Evolutionary conservation across 2,329 filamentous ascomycete genomes (phyloP), one percentile per base, ranked within the genome.

Genomic region (Coleophoma cylindrospora): DNA sequence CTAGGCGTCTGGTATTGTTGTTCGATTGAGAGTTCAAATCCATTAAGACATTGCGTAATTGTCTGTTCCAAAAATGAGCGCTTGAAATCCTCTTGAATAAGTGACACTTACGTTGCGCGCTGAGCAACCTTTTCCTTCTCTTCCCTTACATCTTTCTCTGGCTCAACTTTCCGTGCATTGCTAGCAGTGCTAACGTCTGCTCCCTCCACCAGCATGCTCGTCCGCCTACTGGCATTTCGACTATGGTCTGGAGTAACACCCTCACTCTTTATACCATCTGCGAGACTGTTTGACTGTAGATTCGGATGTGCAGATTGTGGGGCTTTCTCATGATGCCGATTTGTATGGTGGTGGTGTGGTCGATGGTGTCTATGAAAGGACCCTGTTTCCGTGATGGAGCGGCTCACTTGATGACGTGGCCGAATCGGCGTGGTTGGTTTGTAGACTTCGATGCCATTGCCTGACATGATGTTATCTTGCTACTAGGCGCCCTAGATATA

Each of bases 1-100:
- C 87, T 40, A 92, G 78, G 34, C 78, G 78, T 53, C 77, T 75
- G 14, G 83, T 87, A 21, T 83, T 81, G 19, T 74, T 68, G 49
- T 81, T 75, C 19, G 86, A 86, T 64, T 83, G 76, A 33, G 75
- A 70, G 57, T 76, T 76, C 11, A 91, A 72, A 45, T 77, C 71
- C 21, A 66, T 62, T 0, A 84, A 68, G 4, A 78, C 75, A 49
- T 74, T 74, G 55, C 72, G 73, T 17, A 84, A 60, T 44, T 73
- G 74, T 51, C 80, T 82, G 56, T 48, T n/a, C 10, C 10, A 44
- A 27, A 19, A 14, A 27, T 50, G 34, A 49, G 54, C 27, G 9
- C 9, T 27, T 27, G 27, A 27, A 27, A 27, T 8, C 9, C 27
- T 27, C 27, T 10, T 5, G 9, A 10, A 44, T 15, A 40, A 14